A percentile compares a stretch with the other conserved stretches of the same genome.
These are phyloP conservation scores for Lycium ferocissimum DNA, from an alignment of 257 asterid genomes.

Conservation along the genomic window DNA sequence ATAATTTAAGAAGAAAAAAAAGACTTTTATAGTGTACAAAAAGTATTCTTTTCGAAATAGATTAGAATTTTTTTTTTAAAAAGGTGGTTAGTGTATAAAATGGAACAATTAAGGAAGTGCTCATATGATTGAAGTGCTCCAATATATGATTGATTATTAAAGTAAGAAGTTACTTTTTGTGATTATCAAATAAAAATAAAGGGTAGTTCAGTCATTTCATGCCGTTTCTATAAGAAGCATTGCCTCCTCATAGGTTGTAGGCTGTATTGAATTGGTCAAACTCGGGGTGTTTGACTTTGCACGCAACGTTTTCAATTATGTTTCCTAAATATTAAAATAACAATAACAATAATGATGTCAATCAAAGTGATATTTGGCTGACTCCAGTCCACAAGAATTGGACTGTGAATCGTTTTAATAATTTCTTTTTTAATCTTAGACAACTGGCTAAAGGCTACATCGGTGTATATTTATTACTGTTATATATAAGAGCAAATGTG, in stretches of 20 bases:
- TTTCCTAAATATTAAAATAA: not conserved
- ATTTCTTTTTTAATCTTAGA: not conserved
- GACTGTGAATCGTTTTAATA: not conserved
- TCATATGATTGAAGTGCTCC: too few relatives aligned
- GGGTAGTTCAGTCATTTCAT: not conserved
- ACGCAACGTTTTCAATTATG: not conserved
- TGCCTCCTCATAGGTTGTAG: not conserved
- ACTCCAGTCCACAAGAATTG: constrained; percentile 6
- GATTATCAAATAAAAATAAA: not conserved
- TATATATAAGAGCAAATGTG: too few relatives aligned
- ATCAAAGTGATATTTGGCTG: not conserved
- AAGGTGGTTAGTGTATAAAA: too few relatives aligned
- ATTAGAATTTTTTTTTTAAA: too few relatives aligned
- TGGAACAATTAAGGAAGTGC: too few relatives aligned
- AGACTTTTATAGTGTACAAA: not conserved
- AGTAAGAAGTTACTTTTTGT: not conserved
- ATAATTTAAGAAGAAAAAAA: not conserved
- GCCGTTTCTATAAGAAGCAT: too few relatives aligned
- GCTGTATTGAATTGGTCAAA: constrained; percentile 21
- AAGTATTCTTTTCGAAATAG: not conserved
- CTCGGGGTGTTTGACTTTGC: constrained; percentile 7
- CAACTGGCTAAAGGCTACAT: too few relatives aligned
- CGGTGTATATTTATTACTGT: too few relatives aligned
- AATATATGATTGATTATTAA: too few relatives aligned
- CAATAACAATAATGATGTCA: not conserved